These are phyloP conservation scores for Gaeumannomyces sp. DNA, from an alignment of 2,329 filamentous ascomycete species.

Conservation along the genomic window DNA sequence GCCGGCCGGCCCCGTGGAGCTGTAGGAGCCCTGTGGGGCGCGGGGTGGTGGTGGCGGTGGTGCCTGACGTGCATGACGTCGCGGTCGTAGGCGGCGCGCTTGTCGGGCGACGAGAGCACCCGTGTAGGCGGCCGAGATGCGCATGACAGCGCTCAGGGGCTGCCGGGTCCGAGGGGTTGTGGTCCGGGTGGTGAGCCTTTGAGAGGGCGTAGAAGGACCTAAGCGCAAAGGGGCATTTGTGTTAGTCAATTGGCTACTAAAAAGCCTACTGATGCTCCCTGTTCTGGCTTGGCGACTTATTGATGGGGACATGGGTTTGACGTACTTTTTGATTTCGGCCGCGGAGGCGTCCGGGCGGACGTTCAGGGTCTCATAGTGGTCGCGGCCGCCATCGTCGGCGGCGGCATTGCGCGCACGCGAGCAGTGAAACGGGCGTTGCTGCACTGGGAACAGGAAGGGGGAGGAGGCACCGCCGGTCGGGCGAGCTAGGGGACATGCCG, in stretches of 20 bases:
- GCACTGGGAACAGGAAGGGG: constrained; percentile 11
- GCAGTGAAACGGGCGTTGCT: constrained; percentile 21
- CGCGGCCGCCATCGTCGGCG: constrained; percentile 32
- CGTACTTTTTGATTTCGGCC: constrained; percentile 77
- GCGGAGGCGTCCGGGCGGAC: constrained; percentile 63
- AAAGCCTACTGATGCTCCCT: no score
- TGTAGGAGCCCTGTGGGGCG: constrained; percentile 40
- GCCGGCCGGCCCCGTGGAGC: constrained; percentile 57
- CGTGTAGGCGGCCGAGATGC: constrained; percentile 78
- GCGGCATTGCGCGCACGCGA: constrained; percentile 17
- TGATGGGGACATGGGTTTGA: no score
- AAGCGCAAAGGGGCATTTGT: neutral
- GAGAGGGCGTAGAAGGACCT: constrained; percentile 85
- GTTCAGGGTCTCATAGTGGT: constrained; percentile 78
- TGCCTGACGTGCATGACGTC: constrained; percentile 44
- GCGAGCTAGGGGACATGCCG: constrained; percentile 17
- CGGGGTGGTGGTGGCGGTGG: constrained; percentile 25
- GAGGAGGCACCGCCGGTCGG: neutral
- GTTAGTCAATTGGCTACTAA: neutral
- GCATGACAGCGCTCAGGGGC: constrained; percentile 73
- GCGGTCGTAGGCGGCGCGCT: constrained; percentile 76
- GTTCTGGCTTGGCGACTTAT: no score
- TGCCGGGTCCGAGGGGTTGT: constrained; percentile 68
- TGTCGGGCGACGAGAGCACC: constrained; percentile 65
- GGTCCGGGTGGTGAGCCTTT: constrained; percentile 88